These are phyloP conservation scores for Fusarium ramigenum DNA, from an alignment of 2,329 filamentous ascomycete species.

Conservation along the genomic window DNA sequence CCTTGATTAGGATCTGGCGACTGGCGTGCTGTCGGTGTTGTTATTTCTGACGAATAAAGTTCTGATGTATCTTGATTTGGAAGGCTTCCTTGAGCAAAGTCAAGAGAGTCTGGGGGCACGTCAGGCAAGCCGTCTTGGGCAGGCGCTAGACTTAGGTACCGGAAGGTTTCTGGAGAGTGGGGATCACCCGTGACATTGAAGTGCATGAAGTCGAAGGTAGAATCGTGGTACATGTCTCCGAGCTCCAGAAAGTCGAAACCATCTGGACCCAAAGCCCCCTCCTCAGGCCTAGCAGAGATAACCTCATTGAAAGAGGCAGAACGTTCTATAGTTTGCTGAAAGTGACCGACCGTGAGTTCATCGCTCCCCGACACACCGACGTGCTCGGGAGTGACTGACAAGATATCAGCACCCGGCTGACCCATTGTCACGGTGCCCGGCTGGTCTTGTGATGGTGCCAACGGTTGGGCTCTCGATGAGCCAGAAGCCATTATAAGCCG, in stretches of 20 bases:
- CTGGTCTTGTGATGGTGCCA: fast-evolving
- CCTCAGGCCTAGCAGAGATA: no score
- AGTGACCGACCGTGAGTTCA: fast-evolving
- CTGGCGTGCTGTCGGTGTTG: no score
- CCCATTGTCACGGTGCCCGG: fast-evolving
- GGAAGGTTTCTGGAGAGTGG: fast-evolving
- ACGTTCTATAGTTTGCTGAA: fast-evolving
- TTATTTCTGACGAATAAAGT: no score
- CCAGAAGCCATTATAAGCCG: neutral
- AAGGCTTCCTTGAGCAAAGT: no score
- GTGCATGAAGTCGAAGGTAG: neutral
- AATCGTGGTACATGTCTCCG: neutral
- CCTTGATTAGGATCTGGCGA: neutral
- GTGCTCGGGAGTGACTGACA: fast-evolving
- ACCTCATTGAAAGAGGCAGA: no score
- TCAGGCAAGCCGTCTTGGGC: neutral
- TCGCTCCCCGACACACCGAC: fast-evolving
- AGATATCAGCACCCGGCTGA: fast-evolving
- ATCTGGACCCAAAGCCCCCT: fast-evolving
- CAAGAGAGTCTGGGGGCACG: fast-evolving
- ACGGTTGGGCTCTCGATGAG: fast-evolving
- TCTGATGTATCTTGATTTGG: no score
- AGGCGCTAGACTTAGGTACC: fast-evolving
- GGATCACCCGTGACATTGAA: neutral
- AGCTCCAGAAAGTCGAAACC: neutral